Evolutionary conservation across 306 rosid species (phyloP), one percentile per base, ranked within the genome.

Genomic region (Prunus dulcis): DNA sequence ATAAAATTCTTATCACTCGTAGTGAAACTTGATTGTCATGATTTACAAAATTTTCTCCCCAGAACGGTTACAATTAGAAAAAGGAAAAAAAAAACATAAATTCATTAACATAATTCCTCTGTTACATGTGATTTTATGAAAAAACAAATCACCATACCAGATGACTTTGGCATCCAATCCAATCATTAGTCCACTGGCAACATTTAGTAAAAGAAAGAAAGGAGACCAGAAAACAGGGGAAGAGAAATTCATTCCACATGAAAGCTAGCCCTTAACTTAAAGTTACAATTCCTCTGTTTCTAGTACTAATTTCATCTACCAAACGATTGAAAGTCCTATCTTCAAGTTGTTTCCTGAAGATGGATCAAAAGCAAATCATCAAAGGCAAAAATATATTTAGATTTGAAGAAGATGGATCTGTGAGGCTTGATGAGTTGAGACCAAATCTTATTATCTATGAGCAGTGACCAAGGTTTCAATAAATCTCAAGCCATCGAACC

Each of bases 401-500:
- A 64, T 64, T 64, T 7, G 6, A 64, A 28, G 67, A 62, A 8
- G 4, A 62, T 38, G 18, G 12, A 67, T 55, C 30, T 25, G 38
- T 62, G 67, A 62, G 30, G 30, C 30, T 47, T 2, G 18, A 25
- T 2, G 18, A 25, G 18, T 62, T 30, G 55, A 46, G 17, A 19
- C 38, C 56, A 12, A 17, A 46, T 68, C 27, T 62, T 25, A 45
- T 77, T 28, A 83, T 83, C 90, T 83, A 69, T 86, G 87, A 30
- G 79, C 90, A 52, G 90, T 86, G 46, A 86, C 61, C 8, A 86
- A 74, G 15, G 90, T 86, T 80, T 86, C 90, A 14, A 86, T 86
- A 84, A 86, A 86, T 81, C 87, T 70, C 75, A 86, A 71, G 23
- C 90, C 90, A 77, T 86, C 88, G 25, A 81, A 86, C 71, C 81